A percentile compares a stretch with the other conserved stretches of the same genome.
These are phyloP conservation scores for Aspergillus funiculosus DNA, from an alignment of 495 filamentous ascomycete genomes.

Conservation along the genomic window DNA sequence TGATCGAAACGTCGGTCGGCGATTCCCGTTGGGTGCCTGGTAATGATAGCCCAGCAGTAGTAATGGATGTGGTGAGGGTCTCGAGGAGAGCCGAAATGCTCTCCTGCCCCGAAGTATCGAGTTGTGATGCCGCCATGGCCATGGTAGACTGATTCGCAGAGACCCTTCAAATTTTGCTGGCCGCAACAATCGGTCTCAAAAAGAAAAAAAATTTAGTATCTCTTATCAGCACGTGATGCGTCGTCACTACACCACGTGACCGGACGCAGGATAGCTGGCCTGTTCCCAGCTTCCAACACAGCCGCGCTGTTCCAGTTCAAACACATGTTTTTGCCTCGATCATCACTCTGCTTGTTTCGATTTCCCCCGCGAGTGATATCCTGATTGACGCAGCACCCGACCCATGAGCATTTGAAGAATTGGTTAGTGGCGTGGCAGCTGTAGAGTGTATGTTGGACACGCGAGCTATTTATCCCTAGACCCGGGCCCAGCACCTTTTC, in stretches of 20 bases:
- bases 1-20: slow-evolving; percentile 39
- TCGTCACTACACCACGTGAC: slow-evolving; percentile 19
- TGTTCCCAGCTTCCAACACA: slow-evolving; percentile 3
- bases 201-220: slow-evolving; percentile 27
- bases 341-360: background rate
- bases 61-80: slow-evolving; percentile 57
- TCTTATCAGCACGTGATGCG: slow-evolving; percentile 38
- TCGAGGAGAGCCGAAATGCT: slow-evolving; percentile 54
- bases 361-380: background rate
- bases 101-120: slow-evolving; percentile 22
- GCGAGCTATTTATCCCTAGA: slow-evolving; percentile 10
- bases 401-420: slow-evolving; percentile 13
- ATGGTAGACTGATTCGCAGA: slow-evolving; percentile 15
- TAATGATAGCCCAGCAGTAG: slow-evolving; percentile 53
- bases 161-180: slow-evolving; percentile 3
- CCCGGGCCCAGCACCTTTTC: slow-evolving; percentile 9
- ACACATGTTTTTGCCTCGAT: background rate
- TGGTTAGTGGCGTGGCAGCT: slow-evolving; percentile 15
- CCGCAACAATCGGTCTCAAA: too few species aligned
- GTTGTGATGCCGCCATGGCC: slow-evolving; percentile 23
- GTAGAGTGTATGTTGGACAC: slow-evolving; percentile 18
- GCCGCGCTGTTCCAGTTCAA: slow-evolving; percentile 2
- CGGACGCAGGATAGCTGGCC: slow-evolving; percentile 18
- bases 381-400: background rate
- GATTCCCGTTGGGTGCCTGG: slow-evolving; percentile 42